These are phyloP conservation scores for Nicotiana rustica DNA, from an alignment of 305 asterid genomes.

Conservation along the genomic window DNA sequence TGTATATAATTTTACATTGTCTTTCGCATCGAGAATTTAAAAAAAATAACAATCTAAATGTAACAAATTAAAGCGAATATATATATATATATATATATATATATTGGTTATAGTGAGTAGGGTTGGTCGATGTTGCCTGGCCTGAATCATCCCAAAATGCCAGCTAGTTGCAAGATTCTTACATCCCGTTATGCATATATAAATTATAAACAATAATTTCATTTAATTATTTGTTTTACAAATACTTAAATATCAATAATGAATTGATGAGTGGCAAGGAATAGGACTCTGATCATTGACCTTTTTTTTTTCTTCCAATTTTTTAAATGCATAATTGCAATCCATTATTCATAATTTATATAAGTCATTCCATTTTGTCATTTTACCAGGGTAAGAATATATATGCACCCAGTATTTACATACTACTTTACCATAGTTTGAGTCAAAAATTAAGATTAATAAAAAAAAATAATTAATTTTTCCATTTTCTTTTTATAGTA, in stretches of 20 bases:
- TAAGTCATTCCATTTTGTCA: neutral
- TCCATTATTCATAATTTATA: neutral
- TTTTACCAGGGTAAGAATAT: no score
- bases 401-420: no score
- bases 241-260: neutral
- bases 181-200: neutral
- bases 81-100: no score
- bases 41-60: no score
- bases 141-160: conserved; percentile 3
- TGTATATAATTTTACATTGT: no score
- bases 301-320: neutral
- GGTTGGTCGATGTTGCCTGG: neutral
- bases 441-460: no score
- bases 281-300: conserved; percentile 20
- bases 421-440: no score
- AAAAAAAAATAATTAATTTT: no score
- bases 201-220: neutral
- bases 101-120: neutral
- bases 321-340: neutral
- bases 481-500: no score
- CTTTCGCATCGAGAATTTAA: no score
- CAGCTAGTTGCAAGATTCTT: neutral
- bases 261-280: neutral
- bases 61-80: no score
- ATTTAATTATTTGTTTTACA: neutral